These are phyloP conservation scores for Aspergillus luchuensis DNA, from an alignment of 2,329 filamentous ascomycete genomes.

Conservation along the genomic window DNA sequence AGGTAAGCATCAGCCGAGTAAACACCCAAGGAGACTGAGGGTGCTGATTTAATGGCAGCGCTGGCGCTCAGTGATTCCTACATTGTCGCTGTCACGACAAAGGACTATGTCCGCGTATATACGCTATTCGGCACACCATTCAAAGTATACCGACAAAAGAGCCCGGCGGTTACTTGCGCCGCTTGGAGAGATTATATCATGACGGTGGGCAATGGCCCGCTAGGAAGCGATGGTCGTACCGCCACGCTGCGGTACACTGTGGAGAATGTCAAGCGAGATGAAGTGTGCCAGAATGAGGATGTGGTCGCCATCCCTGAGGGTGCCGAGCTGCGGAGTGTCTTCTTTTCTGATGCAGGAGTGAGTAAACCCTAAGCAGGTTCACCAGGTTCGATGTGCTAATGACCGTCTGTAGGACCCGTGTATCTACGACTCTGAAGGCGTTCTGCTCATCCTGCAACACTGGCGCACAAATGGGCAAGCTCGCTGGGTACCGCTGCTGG, in stretches of 20 bases:
- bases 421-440: slow-evolving; percentile 91
- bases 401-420: slow-evolving; percentile 71
- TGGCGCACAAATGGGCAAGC: slow-evolving; percentile 87
- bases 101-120: slow-evolving; percentile 88
- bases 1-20: slow-evolving; percentile 30
- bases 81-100: slow-evolving; percentile 81
- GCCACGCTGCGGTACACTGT: slow-evolving; percentile 85
- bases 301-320: slow-evolving; percentile 79
- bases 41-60: slow-evolving; percentile 46
- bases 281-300: slow-evolving; percentile 93
- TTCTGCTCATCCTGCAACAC: slow-evolving; percentile 82
- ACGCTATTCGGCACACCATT: slow-evolving; percentile 90
- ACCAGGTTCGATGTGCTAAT: slow-evolving; percentile 10
- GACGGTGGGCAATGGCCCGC: slow-evolving; percentile 88
- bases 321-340: slow-evolving; percentile 74
- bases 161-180: slow-evolving; percentile 87
- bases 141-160: slow-evolving; percentile 88
- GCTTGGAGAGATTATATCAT: slow-evolving; percentile 97
- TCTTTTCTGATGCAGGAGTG: slow-evolving; percentile 90
- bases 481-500: slow-evolving; percentile 87
- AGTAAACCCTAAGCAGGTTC: slow-evolving; percentile 32
- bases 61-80: slow-evolving; percentile 92
- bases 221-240: slow-evolving; percentile 70
- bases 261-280: slow-evolving; percentile 89
- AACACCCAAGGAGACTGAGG: neutral